These are phyloP conservation scores for Pleochaeta shiraiana DNA, from an alignment of 2,329 filamentous ascomycete genomes.

Conservation along the genomic window DNA sequence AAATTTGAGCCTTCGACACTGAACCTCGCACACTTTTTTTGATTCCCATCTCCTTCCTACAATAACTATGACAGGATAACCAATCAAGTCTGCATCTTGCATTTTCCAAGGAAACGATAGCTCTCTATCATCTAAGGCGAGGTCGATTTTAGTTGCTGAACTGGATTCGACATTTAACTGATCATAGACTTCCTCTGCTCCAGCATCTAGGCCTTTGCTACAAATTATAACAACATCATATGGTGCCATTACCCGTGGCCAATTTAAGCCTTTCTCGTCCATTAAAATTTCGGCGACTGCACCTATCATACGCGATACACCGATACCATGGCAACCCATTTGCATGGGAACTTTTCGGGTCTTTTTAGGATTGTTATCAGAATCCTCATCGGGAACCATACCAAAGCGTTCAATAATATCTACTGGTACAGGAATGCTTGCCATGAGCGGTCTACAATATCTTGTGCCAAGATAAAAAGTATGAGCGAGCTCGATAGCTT, in stretches of 20 bases:
- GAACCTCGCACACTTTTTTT: slow-evolving; percentile 15
- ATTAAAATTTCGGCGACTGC: slow-evolving; percentile 59
- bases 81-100: slow-evolving; percentile 70
- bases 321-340: slow-evolving; percentile 96
- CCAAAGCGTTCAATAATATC: slow-evolving; percentile 10
- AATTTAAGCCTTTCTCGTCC: slow-evolving; percentile 57
- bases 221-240: slow-evolving; percentile 53
- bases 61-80: slow-evolving; percentile 67
- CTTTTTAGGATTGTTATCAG: not conserved
- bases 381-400: slow-evolving; percentile 5
- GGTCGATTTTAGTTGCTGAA: slow-evolving; percentile 27
- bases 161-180: slow-evolving; percentile 20
- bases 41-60: slow-evolving; percentile 46
- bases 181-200: slow-evolving; percentile 42
- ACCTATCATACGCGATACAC: slow-evolving; percentile 73
- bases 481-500: slow-evolving; percentile 77
- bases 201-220: slow-evolving; percentile 23
- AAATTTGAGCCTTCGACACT: slow-evolving; percentile 16
- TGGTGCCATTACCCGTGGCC: slow-evolving; percentile 72
- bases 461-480: slow-evolving; percentile 86
- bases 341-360: slow-evolving; percentile 35
- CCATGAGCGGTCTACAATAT: slow-evolving; percentile 57
- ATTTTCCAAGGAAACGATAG: slow-evolving; percentile 64
- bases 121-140: slow-evolving; percentile 50
- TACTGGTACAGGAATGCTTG: slow-evolving; percentile 30